Base-by-base conservation (phyloP, 768 basidiomycete genomes). In the Vishniacozyma victoriae region DNA sequence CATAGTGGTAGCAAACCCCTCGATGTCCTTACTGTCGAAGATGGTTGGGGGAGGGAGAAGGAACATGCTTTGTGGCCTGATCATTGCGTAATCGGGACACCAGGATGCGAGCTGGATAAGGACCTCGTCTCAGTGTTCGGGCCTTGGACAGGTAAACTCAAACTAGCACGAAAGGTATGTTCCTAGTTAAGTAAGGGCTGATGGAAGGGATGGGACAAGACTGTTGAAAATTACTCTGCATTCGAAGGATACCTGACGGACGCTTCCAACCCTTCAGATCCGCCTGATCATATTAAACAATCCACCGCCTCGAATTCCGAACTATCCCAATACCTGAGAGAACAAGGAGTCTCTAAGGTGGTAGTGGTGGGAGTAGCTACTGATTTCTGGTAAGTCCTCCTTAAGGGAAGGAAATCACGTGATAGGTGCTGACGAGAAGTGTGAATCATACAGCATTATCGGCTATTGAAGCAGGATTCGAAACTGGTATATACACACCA, bases 191-290 rank as follows among this genome's bases (percentile, higher is more conserved):
- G 22, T 20, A 33, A n/a, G 31, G 5, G 24, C 4, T 39, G 26
- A 26, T 36, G 15, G 39, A 14, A 71, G 69, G 71, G 61, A 0
- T 61, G 56, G 9, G 49, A 86, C 51, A 67, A 66, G 1, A 75
- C 74, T 25, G 76, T 87, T 56, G 87, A 90, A 64, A 82, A 82
- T 35, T 90, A 90, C 63, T 86, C 84, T n/a, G 86, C 83, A 1
- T 89, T 89, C 61, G 76, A 64, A 18, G 66, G 66, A 12, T 59
- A 64, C 16, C 35, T 65, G 4, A 48, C 62, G n/a, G 42, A 46
- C 0, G 41, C 39, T 22, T 41, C 46, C 4, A 45, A 50, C 20
- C 54, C 55, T 4, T 16, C 43, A 4, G 50, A 56, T 15, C 52
- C 55, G 1, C 42, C 42, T 7, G n/a, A 41, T 2, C 75, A 75